These are phyloP conservation scores for Puccinellia tenuiflora DNA, from an alignment of 176 grass and related monocot genomes.

Conservation along the genomic window DNA sequence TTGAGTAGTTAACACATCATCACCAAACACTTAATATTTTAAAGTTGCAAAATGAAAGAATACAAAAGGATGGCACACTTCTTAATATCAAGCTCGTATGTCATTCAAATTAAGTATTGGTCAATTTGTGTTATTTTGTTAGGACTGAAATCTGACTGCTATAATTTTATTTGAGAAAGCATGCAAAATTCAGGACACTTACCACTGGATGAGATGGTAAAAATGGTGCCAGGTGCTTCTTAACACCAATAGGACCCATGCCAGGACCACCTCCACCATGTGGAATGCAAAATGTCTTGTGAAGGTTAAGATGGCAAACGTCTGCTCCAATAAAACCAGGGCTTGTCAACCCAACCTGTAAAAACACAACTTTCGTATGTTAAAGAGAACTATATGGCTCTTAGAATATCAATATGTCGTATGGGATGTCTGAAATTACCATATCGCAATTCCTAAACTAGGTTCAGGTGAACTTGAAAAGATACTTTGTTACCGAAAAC, in stretches of 20 bases:
- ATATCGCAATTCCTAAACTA: not conserved
- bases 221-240: slow-evolving; percentile 96
- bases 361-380: slow-evolving; percentile 6
- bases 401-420: not conserved
- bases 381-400: slow-evolving; percentile 1
- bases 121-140: not conserved
- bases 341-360: slow-evolving; percentile 94
- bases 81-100: not conserved
- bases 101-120: not conserved
- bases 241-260: slow-evolving; percentile 99
- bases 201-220: slow-evolving; percentile 99
- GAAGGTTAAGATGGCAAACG: slow-evolving; percentile 97
- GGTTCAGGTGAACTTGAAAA: not conserved
- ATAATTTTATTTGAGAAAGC: not conserved
- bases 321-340: slow-evolving; percentile 98
- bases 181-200: slow-evolving; percentile 31
- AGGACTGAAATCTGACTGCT: not conserved
- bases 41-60: not conserved
- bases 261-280: slow-evolving; percentile 99
- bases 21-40: not conserved
- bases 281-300: slow-evolving; percentile 99
- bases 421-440: not conserved
- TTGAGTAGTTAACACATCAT: not conserved
- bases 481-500: slow-evolving; percentile 17
- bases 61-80: not conserved